phyloP scores from a whole-genome alignment of 2,329 filamentous ascomycete species.

The Fusarium sp. region DNA sequence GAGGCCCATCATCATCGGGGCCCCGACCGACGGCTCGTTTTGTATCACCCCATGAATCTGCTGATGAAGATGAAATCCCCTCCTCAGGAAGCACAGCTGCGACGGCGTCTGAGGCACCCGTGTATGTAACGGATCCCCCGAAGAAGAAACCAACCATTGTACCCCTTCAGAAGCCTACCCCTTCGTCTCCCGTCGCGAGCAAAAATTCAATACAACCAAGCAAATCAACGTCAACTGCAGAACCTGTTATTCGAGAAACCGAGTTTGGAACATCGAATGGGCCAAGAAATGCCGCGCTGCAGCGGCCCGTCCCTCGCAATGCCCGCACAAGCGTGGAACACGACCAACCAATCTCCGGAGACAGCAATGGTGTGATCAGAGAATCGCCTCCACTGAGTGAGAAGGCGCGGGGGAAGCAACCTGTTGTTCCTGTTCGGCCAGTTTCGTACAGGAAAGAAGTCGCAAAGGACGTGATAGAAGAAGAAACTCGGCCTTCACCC shows the following conservation, averaged over 20 bases:
- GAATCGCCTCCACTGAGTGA: constrained; percentile 49
- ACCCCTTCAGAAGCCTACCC: constrained; percentile 56
- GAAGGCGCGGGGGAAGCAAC: constrained; percentile 63
- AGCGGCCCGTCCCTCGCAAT: constrained; percentile 44
- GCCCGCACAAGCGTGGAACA: constrained; percentile 39
- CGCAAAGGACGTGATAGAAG: constrained; percentile 10
- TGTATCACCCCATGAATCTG: constrained; percentile 63
- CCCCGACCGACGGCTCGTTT: constrained; percentile 71
- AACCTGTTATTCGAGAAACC: constrained; percentile 47
- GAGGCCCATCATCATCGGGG: constrained; percentile 63
- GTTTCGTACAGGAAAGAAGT: constrained; percentile 27
- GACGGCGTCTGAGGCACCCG: constrained; percentile 47
- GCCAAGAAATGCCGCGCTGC: constrained; percentile 38
- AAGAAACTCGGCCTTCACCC: constrained; percentile 3
- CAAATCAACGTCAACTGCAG: constrained; percentile 50
- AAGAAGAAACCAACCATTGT: constrained; percentile 43
- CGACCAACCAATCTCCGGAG: background rate
- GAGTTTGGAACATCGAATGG: constrained; percentile 34
- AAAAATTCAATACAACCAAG: constrained; percentile 59
- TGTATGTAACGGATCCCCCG: constrained; percentile 42
- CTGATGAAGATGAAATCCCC: constrained; percentile 55
- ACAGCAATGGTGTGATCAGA: constrained; percentile 6
- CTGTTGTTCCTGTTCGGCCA: constrained; percentile 42
- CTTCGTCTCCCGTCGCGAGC: constrained; percentile 56
- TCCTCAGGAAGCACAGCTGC: constrained; percentile 56